Evolutionary conservation across 2,329 filamentous ascomycete species (phyloP).

Genomic region (Microcera coccophila): DNA sequence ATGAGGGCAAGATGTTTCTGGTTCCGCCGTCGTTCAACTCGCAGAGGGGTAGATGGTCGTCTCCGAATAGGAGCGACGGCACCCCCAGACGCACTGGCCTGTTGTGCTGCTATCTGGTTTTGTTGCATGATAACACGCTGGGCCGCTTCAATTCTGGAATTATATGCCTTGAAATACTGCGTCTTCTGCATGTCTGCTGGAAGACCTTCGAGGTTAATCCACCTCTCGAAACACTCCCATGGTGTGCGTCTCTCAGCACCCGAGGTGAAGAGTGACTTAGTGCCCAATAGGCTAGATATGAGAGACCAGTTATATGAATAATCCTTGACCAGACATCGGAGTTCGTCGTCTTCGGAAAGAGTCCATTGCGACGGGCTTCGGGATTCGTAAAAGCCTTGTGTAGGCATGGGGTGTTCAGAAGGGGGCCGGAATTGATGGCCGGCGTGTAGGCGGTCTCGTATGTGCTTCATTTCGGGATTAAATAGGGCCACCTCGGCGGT

Average conservation of each 20-base stretch:
- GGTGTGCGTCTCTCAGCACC: slow-evolving; percentile 86
- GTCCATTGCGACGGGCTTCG: slow-evolving; percentile 89
- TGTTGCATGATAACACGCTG: slow-evolving; percentile 53
- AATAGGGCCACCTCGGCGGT: slow-evolving; percentile 81
- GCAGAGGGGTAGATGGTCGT: slow-evolving; percentile 71
- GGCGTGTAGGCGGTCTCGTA: slow-evolving; percentile 84
- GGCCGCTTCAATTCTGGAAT: slow-evolving; percentile 56
- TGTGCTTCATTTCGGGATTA: slow-evolving; percentile 80
- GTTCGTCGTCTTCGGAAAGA: slow-evolving; percentile 81
- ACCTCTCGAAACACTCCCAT: slow-evolving; percentile 98
- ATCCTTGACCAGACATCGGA: slow-evolving; percentile 79
- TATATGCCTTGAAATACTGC: slow-evolving; percentile 81
- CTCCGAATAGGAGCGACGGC: slow-evolving; percentile 47
- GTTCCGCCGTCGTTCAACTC: slow-evolving; percentile 82
- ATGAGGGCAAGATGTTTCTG: slow-evolving; percentile 85
- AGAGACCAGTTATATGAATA: slow-evolving; percentile 98
- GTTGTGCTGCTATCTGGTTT: slow-evolving; percentile 49
- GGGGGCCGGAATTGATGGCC: slow-evolving; percentile 91
- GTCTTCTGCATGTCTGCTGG: slow-evolving; percentile 93
- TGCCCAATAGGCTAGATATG: slow-evolving; percentile 74
- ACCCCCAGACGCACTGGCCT: slow-evolving; percentile 42
- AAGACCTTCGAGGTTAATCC: slow-evolving; percentile 86
- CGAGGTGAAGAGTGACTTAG: slow-evolving; percentile 73
- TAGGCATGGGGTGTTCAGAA: slow-evolving; percentile 86
- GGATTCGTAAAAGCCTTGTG: slow-evolving; percentile 84